Percentiles rank a stretch among this genome's conserved stretches.
These are phyloP conservation scores for Kwoniella shandongensis DNA, from an alignment of 768 basidiomycete genomes.

Conservation along the genomic window DNA sequence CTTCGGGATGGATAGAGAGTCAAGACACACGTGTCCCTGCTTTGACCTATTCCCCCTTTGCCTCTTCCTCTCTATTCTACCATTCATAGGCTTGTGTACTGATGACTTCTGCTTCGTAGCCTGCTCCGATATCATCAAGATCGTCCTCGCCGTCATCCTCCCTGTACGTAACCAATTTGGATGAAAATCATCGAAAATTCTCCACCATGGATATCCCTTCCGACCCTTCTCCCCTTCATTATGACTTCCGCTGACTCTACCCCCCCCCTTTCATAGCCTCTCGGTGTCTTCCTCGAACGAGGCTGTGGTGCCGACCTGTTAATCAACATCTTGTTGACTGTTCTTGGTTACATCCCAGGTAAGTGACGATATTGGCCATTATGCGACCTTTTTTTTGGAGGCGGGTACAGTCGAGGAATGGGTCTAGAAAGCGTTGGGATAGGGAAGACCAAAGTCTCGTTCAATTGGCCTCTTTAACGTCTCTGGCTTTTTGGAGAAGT, in stretches of 20 bases:
- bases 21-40: too few species aligned
- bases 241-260: neutral
- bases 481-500: too few species aligned
- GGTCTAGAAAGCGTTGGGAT: too few species aligned
- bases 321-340: slow-evolving; percentile 60
- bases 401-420: too few species aligned
- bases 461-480: too few species aligned
- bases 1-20: neutral
- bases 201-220: too few species aligned
- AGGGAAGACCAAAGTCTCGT: too few species aligned
- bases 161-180: slow-evolving; percentile 31
- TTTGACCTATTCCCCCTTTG: too few species aligned
- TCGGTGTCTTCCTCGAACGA: slow-evolving; percentile 85
- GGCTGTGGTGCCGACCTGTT: slow-evolving; percentile 78
- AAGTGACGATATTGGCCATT: neutral
- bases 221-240: too few species aligned
- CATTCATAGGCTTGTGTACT: neutral
- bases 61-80: too few species aligned
- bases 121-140: slow-evolving; percentile 48
- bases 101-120: slow-evolving; percentile 15
- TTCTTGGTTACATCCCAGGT: slow-evolving; percentile 74
- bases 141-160: slow-evolving; percentile 44
- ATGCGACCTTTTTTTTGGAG: neutral
- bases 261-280: slow-evolving; percentile 59
- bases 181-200: too few species aligned